These are phyloP conservation scores for Nakaseomyces delphensis DNA, from an alignment of 1,139 yeast species.

Conservation along the genomic window DNA sequence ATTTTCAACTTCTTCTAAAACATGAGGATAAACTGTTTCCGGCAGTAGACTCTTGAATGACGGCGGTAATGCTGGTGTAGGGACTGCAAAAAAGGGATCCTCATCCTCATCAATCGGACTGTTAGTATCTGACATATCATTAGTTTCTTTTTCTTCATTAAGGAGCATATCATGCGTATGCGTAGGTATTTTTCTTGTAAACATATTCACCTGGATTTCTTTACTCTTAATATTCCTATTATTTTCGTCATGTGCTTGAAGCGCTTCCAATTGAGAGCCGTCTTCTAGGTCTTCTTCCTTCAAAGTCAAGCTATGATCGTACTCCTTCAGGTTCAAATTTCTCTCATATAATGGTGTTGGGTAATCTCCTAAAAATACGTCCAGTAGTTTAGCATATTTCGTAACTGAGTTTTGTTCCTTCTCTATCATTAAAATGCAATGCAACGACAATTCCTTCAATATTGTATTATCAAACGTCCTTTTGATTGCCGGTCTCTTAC, in stretches of 20 bases:
- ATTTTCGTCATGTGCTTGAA: neutral
- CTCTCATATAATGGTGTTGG: slow-evolving; percentile 58
- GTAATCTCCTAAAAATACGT: slow-evolving; percentile 79
- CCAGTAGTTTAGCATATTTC: slow-evolving; percentile 60
- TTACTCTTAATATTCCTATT: neutral
- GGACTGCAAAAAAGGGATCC: slow-evolving; percentile 62
- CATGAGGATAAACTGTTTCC: slow-evolving; percentile 39
- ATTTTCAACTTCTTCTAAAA: slow-evolving; percentile 51
- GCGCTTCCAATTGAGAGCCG: slow-evolving; percentile 13
- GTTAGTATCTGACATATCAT: slow-evolving; percentile 11
- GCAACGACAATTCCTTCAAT: slow-evolving; percentile 50
- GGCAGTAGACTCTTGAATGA: slow-evolving; percentile 10
- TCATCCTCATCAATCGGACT: slow-evolving; percentile 28
- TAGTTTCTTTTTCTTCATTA: neutral
- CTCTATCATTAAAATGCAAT: slow-evolving; percentile 69
- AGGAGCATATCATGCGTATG: slow-evolving; percentile 3
- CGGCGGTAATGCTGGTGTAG: slow-evolving; percentile 28
- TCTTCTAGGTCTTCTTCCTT: slow-evolving; percentile 22
- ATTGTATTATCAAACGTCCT: slow-evolving; percentile 52
- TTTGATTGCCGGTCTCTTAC: slow-evolving; percentile 60
- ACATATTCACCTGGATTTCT: slow-evolving; percentile 4
- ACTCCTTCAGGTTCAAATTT: slow-evolving; percentile 55
- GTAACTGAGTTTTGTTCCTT: slow-evolving; percentile 70
- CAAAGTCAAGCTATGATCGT: slow-evolving; percentile 48
- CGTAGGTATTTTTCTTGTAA: slow-evolving; percentile 4